These are phyloP conservation scores for Amanita rubescens DNA, from an alignment of 768 basidiomycete genomes.

Conservation along the genomic window DNA sequence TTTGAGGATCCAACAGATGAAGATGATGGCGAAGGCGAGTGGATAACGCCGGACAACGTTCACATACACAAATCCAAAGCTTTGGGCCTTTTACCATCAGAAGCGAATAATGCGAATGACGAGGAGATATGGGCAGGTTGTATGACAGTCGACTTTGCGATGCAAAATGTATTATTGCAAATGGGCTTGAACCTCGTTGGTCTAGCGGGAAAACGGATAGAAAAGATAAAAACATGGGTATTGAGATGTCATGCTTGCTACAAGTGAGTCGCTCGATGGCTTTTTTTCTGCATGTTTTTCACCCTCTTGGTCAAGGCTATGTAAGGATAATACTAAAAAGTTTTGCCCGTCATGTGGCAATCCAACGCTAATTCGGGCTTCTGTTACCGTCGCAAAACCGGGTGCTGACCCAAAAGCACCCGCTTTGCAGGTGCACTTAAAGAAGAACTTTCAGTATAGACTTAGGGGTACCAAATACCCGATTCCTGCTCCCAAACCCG, in stretches of 20 bases:
- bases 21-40: constrained; percentile 87
- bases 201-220: constrained; percentile 84
- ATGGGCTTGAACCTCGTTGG: constrained; percentile 90
- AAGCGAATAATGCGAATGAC: constrained; percentile 21
- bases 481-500: constrained; percentile 86
- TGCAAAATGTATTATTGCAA: constrained; percentile 95
- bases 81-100: constrained; percentile 69
- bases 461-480: constrained; percentile 87
- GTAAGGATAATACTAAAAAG: constrained; percentile 89
- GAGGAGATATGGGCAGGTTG: constrained; percentile 61
- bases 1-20: constrained; percentile 73
- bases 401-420: constrained; percentile 53
- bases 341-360: constrained; percentile 99
- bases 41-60: constrained; percentile 93
- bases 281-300: constrained; percentile 1
- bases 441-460: constrained; percentile 92
- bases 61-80: constrained; percentile 81
- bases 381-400: constrained; percentile 76
- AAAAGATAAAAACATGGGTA: constrained; percentile 92
- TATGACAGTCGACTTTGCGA: constrained; percentile 98
- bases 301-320: constrained; percentile 54
- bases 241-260: constrained; percentile 97
- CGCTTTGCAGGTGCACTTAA: constrained; percentile 83
- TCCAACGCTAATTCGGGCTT: constrained; percentile 81
- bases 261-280: constrained; percentile 59